Conservation (phyloP, 1,139 yeast species). For the Suhomyces guaymorum region DNA sequence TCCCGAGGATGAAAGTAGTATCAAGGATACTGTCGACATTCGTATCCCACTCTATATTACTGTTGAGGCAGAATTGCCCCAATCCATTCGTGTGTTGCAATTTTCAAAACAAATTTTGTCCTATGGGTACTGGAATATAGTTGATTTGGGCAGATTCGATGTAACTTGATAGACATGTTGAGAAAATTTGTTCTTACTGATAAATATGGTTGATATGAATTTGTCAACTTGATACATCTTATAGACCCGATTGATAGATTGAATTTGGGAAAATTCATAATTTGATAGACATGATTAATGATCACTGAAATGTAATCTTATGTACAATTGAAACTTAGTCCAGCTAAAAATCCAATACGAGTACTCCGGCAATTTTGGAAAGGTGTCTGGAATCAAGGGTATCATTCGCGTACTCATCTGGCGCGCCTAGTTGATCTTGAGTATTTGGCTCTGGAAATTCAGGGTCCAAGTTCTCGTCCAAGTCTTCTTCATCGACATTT, state of each 20-base stretch:
- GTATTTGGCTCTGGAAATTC: conserved; percentile 22
- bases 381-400: conserved; percentile 54
- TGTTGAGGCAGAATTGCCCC: conserved; percentile 28
- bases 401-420: conserved; percentile 25
- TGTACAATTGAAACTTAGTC: no score
- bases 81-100: conserved; percentile 19
- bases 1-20: no score
- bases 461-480: conserved; percentile 16
- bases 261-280: no score
- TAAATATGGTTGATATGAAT: no score
- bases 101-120: conserved; percentile 25
- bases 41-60: conserved; percentile 34
- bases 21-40: conserved; percentile 9
- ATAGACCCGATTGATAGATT: background rate
- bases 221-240: no score
- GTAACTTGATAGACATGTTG: background rate
- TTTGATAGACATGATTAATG: no score
- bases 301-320: no score
- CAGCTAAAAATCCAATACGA: conserved; percentile 60
- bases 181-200: no score
- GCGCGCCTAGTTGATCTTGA: conserved; percentile 22
- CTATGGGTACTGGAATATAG: conserved; percentile 37
- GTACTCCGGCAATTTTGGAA: conserved; percentile 53
- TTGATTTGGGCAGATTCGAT: conserved; percentile 21
- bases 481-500: conserved; percentile 13